Evolutionary conservation across 2,329 filamentous ascomycete species (phyloP).

Genomic region (Didymella exigua): DNA sequence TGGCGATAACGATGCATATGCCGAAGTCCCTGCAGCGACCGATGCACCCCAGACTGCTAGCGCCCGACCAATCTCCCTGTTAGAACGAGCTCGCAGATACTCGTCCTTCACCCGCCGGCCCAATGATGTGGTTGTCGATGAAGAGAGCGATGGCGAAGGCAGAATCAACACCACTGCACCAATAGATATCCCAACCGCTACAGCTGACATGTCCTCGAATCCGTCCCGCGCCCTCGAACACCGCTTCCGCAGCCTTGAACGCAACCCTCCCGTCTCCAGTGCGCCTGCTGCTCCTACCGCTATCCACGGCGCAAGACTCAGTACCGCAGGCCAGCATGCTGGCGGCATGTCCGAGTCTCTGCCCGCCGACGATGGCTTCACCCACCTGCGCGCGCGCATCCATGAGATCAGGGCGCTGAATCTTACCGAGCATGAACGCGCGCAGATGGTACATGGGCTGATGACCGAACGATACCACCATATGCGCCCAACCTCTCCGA

Average conservation of each 20-base stretch:
- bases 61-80: slow-evolving; percentile 16
- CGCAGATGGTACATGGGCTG: slow-evolving; percentile 55
- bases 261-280: slow-evolving; percentile 30
- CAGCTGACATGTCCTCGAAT: slow-evolving; percentile 39
- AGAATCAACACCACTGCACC: slow-evolving; percentile 25
- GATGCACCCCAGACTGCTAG: slow-evolving; percentile 12
- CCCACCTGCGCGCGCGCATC: slow-evolving; percentile 53
- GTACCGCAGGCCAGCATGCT: slow-evolving; percentile 29
- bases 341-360: slow-evolving; percentile 45
- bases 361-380: slow-evolving; percentile 59
- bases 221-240: slow-evolving; percentile 36
- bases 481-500: slow-evolving; percentile 46
- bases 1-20: slow-evolving; percentile 11
- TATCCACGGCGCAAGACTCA: slow-evolving; percentile 17
- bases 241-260: slow-evolving; percentile 34
- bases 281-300: slow-evolving; percentile 27
- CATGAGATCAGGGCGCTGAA: slow-evolving; percentile 54
- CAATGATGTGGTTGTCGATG: slow-evolving; percentile 32
- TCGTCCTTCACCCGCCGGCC: slow-evolving; percentile 31
- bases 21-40: slow-evolving; percentile 14
- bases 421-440: slow-evolving; percentile 55
- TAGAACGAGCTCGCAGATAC: slow-evolving; percentile 28
- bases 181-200: slow-evolving; percentile 30
- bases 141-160: slow-evolving; percentile 25
- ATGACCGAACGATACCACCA: slow-evolving; percentile 56